phyloP scores from a whole-genome alignment of 139 green algal genomes.

The Micractinium sp. region DNA sequence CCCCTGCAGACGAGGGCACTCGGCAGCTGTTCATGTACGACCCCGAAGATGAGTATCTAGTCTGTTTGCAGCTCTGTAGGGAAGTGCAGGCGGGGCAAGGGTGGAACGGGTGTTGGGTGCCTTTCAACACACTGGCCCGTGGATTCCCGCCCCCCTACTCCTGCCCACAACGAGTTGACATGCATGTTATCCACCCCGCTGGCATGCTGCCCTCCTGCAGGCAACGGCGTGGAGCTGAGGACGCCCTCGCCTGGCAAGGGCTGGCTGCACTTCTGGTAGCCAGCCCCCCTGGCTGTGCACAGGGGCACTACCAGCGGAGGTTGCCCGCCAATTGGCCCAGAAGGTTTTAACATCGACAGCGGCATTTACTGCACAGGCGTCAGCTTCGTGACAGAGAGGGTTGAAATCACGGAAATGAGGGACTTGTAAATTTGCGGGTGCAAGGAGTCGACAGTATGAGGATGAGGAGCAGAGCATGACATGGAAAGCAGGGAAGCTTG shows the following conservation, averaged over 20 bases:
- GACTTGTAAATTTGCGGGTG: no score
- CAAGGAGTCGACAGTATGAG: no score
- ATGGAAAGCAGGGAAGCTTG: background rate
- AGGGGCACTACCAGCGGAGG: no score
- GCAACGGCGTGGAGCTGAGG: conserved; percentile 14
- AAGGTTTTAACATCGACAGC: background rate
- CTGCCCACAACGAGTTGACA: no score
- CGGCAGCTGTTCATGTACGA: conserved; percentile 38
- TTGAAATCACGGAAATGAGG: no score
- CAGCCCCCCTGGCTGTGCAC: no score
- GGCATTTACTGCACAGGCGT: background rate
- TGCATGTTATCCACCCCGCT: no score
- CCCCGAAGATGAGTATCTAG: background rate
- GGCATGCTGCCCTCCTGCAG: background rate
- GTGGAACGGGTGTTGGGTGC: no score
- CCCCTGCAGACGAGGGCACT: background rate
- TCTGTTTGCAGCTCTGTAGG: background rate
- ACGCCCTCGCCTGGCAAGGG: no score
- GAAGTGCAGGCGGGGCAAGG: background rate
- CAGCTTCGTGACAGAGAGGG: no score
- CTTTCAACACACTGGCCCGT: no score
- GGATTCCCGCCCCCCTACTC: background rate
- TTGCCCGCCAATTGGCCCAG: background rate
- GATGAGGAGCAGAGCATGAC: background rate
- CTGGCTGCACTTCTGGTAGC: no score